Evolutionary conservation across 2,329 filamentous ascomycete genomes (phyloP), one percentile per base, ranked within the genome.

Genomic region (Talaromyces sp.): DNA sequence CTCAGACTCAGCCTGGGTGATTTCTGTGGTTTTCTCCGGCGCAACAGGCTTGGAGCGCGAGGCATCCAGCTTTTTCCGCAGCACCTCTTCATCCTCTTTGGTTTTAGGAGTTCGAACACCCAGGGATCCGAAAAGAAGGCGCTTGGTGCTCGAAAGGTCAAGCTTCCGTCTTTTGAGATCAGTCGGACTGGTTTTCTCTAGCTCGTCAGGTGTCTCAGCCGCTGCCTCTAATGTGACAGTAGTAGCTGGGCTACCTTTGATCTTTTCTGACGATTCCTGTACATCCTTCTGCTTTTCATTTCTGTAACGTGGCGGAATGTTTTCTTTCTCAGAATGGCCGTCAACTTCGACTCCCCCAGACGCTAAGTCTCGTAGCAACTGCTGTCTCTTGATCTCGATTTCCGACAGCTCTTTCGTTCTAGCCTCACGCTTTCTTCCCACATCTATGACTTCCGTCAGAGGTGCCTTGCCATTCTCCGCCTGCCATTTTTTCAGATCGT

Each of bases 81-180:
- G 76, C 43, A 84, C 83, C 16, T 88, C 85, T 72, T 89, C 89
- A 19, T 92, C 90, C 35, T 84, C 83, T 69, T 89, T 88, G 1
- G 82, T 87, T 71, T 88, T 90, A 0, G 91, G 90, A 3, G 83
- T 84, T 63, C 86, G 86, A 10, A 92, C 76, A 3, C 90, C 91
- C 3, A 94, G 81, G 7, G 90, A 88, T 9, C 88, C 88, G 70
- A 93, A 91, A 0, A 94, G 75, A 64, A 93, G 80, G 68, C 91
- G 85, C 62, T 86, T 84, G 2, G 88, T 86, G 60, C 88, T 88
- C 16, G 82, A 84, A 35, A 92, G 64, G 70, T 88, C 84, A 39
- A 88, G 74, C 19, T 77, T 77, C 54, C 81, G 78, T 64, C 79
- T 77, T 43, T 72, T 75, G 13, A 71, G 62, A 39, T 61, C 43